Evolutionary conservation across 768 basidiomycete genomes (phyloP).

Genomic region (Lactarius vividus): DNA sequence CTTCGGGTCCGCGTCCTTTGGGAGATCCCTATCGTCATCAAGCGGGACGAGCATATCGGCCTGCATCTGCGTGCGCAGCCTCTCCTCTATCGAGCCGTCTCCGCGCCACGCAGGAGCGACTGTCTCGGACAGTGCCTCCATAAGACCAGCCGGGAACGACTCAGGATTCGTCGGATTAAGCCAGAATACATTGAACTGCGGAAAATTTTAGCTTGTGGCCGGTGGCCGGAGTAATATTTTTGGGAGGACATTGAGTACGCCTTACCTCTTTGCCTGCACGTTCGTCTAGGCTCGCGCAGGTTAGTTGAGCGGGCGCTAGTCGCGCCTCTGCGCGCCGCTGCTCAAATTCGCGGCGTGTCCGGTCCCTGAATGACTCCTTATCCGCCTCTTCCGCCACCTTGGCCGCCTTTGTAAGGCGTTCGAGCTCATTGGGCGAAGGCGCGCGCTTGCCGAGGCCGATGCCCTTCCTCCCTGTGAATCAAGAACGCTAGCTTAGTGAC

Average conservation of each 20-base stretch:
- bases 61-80: slow-evolving; percentile 72
- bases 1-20: slow-evolving; percentile 26
- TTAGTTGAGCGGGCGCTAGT: slow-evolving; percentile 68
- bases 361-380: slow-evolving; percentile 64
- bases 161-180: slow-evolving; percentile 64
- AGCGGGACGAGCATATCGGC: slow-evolving; percentile 64
- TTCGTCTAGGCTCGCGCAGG: slow-evolving; percentile 75
- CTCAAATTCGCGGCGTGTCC: slow-evolving; percentile 70
- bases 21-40: slow-evolving; percentile 39
- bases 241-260: slow-evolving; percentile 1
- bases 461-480: slow-evolving; percentile 64
- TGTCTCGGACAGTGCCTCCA: slow-evolving; percentile 53
- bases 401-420: slow-evolving; percentile 71
- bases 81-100: slow-evolving; percentile 40
- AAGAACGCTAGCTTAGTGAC: background rate
- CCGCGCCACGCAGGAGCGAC: slow-evolving; percentile 28
- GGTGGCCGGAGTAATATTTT: background rate
- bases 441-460: slow-evolving; percentile 71
- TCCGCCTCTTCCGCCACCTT: slow-evolving; percentile 54
- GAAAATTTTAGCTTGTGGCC: background rate
- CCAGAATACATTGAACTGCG: slow-evolving; percentile 80
- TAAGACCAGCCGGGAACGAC: slow-evolving; percentile 63
- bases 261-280: slow-evolving; percentile 62
- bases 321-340: slow-evolving; percentile 70
- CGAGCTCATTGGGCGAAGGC: slow-evolving; percentile 58